These are phyloP conservation scores for Yamadazyma jaroonii DNA, from an alignment of 1,139 yeast genomes.

Conservation along the genomic window DNA sequence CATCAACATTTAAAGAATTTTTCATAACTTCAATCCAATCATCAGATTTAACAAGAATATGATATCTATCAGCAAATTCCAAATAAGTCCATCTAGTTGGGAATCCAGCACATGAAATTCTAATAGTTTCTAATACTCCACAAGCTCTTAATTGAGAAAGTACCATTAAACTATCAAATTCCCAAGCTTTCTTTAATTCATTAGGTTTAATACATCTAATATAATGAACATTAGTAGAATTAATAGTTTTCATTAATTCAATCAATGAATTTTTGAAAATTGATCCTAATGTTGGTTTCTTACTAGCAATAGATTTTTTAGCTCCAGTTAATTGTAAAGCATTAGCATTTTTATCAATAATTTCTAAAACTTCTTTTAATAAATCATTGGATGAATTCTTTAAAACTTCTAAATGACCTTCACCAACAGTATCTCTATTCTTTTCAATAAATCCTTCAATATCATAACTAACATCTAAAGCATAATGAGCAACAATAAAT, in stretches of 20 bases:
- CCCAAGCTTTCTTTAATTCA: conserved; percentile 93
- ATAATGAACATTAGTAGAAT: conserved; percentile 93
- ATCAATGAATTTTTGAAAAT: conserved; percentile 90
- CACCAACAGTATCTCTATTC: conserved; percentile 96
- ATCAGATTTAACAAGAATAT: conserved; percentile 69
- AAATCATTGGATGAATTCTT: conserved; percentile 65
- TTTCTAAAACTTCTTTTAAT: conserved; percentile 47
- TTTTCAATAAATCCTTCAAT: conserved; percentile 95
- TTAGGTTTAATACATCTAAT: conserved; percentile 98
- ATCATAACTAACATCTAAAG: conserved; percentile 90
- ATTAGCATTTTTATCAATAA: conserved; percentile 61
- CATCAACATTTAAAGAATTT: conserved; percentile 1
- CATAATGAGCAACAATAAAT: conserved; percentile 90
- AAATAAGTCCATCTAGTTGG: conserved; percentile 96
- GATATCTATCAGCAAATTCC: conserved; percentile 89
- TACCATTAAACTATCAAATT: conserved; percentile 93
- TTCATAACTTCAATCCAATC: conserved; percentile 66
- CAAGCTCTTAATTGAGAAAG: conserved; percentile 94
- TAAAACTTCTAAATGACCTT: conserved; percentile 87
- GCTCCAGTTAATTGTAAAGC: conserved; percentile 47
- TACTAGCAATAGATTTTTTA: conserved; percentile 41
- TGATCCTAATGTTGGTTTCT: conserved; percentile 92
- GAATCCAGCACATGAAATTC: conserved; percentile 97
- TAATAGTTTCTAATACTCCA: conserved; percentile 95
- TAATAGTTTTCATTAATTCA: conserved; percentile 88